Percentiles rank a stretch among this genome's conserved stretches.
phyloP scores from a whole-genome alignment of 2,329 filamentous ascomycete species.

The Tolypocladium sp. region DNA sequence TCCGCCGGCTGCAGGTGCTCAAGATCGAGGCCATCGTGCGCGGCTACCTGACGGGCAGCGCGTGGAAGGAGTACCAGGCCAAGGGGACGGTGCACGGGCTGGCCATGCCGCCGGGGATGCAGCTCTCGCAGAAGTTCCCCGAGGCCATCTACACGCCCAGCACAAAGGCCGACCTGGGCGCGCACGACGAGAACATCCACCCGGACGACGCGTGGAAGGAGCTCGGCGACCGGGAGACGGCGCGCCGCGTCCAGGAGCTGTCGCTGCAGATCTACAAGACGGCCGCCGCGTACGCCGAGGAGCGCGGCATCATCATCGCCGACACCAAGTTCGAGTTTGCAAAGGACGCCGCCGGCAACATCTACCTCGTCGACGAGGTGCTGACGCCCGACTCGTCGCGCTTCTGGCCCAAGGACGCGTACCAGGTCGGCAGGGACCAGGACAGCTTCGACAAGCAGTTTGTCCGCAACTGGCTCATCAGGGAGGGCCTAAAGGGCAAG shows the following conservation, averaged over 20 bases:
- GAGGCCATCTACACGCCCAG: conserved; percentile 59
- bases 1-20: conserved; percentile 40
- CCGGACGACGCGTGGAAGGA: conserved; percentile 50
- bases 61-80: conserved; percentile 66
- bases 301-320: conserved; percentile 26
- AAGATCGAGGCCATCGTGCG: conserved; percentile 44
- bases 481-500: conserved; percentile 46
- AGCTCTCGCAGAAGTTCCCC: conserved; percentile 61
- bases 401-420: conserved; percentile 70
- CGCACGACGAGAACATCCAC: conserved; percentile 79
- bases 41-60: conserved; percentile 80
- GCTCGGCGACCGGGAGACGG: conserved; percentile 22
- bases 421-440: conserved; percentile 61
- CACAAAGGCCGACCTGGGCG: conserved; percentile 74
- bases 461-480: conserved; percentile 72
- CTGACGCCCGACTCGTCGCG: conserved; percentile 75
- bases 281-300: conserved; percentile 52
- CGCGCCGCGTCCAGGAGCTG: conserved; percentile 19
- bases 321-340: conserved; percentile 43
- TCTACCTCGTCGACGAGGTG: conserved; percentile 62
- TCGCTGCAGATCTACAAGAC: conserved; percentile 22
- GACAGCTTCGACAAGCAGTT: conserved; percentile 85
- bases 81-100: conserved; percentile 75
- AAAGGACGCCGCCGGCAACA: conserved; percentile 35
- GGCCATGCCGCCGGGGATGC: conserved; percentile 54